phyloP scores from a whole-genome alignment of 148 eudicot genomes.

The Suaeda aralocaspica region DNA sequence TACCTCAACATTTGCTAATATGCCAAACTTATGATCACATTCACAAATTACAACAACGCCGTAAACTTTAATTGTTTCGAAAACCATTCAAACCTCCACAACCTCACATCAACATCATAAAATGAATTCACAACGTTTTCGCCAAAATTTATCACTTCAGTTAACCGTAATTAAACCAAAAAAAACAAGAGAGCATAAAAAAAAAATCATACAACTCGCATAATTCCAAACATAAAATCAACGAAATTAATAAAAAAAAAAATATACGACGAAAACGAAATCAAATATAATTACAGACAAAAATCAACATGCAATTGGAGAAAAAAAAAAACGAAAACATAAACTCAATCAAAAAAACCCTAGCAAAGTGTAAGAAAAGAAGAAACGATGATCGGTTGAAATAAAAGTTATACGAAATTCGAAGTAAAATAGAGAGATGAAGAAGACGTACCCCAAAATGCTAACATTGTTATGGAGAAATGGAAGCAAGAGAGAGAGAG shows the following conservation, averaged over 20 bases:
- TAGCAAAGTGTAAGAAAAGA: neutral
- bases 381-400: neutral
- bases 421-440: neutral
- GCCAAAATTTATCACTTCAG: neutral
- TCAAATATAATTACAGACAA: neutral
- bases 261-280: neutral
- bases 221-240: too few relatives aligned
- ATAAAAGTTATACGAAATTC: neutral
- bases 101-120: too few relatives aligned
- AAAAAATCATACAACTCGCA: neutral
- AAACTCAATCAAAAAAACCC: neutral
- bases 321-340: neutral
- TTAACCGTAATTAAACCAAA: neutral
- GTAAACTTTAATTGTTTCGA: too few relatives aligned
- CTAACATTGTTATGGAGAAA: neutral
- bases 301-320: neutral
- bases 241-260: neutral
- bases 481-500: neutral
- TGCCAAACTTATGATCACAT: too few relatives aligned
- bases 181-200: too few relatives aligned
- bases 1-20: too few relatives aligned
- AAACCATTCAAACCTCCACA: too few relatives aligned
- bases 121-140: too few relatives aligned
- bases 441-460: slow-evolving; percentile 4
- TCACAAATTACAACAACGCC: too few relatives aligned